Evolutionary conservation across 2,329 filamentous ascomycete species (phyloP).

Genomic region (Ophiocordyceps camponoti-floridani): DNA sequence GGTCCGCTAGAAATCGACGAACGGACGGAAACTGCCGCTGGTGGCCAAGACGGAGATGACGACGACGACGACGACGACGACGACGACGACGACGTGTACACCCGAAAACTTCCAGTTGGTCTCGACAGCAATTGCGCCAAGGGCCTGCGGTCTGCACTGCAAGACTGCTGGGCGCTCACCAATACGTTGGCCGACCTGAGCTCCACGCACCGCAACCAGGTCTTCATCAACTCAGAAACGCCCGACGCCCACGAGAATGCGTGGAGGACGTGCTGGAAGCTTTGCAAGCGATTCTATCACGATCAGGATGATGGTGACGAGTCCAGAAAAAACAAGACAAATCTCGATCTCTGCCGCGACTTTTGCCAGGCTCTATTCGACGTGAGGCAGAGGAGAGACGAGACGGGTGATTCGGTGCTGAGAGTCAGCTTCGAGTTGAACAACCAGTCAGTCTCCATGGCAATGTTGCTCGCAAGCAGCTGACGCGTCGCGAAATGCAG

Average conservation of each 20-base stretch:
- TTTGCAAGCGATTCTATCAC: constrained; percentile 80
- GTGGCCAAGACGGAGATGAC: constrained; percentile 15
- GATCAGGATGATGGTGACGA: constrained; percentile 55
- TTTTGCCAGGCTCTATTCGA: constrained; percentile 90
- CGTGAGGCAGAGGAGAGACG: constrained; percentile 59
- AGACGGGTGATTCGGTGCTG: constrained; percentile 67
- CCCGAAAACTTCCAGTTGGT: constrained; percentile 20
- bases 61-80: constrained; percentile 35
- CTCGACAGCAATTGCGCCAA: constrained; percentile 39
- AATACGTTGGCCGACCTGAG: constrained; percentile 78
- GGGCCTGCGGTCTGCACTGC: constrained; percentile 57
- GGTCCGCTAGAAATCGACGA: constrained; percentile 31
- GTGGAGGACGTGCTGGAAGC: constrained; percentile 86
- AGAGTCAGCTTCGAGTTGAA: constrained; percentile 90
- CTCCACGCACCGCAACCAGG: constrained; percentile 62
- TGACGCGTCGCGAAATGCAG: constrained; percentile 14
- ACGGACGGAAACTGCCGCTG: constrained; percentile 24
- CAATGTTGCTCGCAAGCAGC: neutral
- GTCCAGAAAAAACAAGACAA: constrained; percentile 49
- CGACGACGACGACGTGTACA: constrained; percentile 18
- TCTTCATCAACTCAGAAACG: constrained; percentile 57
- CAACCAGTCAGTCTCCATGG: constrained; percentile 49
- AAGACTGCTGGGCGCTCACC: constrained; percentile 86
- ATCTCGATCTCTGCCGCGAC: constrained; percentile 73
- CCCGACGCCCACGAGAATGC: constrained; percentile 70